Conservation (phyloP, 441 rosid species). For the Breynia disticha region DNA sequence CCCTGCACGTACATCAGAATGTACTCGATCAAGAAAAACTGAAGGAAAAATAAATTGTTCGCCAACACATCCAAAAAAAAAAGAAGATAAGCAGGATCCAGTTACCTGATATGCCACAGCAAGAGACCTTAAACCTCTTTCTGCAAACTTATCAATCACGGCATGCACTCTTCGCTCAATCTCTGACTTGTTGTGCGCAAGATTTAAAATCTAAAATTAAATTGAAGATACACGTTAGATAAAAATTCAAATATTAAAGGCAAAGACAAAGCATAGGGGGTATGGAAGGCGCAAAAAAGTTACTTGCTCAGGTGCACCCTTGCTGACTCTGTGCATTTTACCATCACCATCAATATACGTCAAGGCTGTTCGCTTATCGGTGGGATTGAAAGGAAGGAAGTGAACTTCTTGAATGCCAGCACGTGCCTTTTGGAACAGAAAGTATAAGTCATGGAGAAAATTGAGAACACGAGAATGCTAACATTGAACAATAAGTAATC, state of each 20-base stretch:
- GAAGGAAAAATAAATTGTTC: neutral
- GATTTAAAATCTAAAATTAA: conserved; percentile 61
- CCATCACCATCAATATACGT: conserved; percentile 68
- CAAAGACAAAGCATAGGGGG: neutral
- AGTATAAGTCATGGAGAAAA: neutral
- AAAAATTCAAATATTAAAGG: neutral
- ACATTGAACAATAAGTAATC: too few species aligned
- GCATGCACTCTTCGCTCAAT: conserved; percentile 85
- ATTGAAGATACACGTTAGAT: conserved; percentile 13
- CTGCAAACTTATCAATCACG: conserved; percentile 90
- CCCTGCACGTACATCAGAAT: conserved; percentile 36
- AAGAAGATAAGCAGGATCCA: conserved; percentile 3
- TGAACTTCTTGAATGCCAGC: conserved; percentile 85
- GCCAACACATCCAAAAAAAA: neutral
- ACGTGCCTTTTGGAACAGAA: conserved; percentile 53
- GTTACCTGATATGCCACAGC: conserved; percentile 88
- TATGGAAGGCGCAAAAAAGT: conserved; percentile 3
- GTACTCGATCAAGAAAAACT: conserved; percentile 1
- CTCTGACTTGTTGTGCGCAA: conserved; percentile 73
- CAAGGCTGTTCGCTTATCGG: conserved; percentile 90
- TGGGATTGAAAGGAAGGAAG: conserved; percentile 94
- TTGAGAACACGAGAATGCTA: neutral
- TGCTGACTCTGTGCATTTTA: conserved; percentile 94
- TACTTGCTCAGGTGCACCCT: conserved; percentile 99
- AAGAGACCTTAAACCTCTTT: conserved; percentile 87